phyloP scores from a whole-genome alignment of 2,329 filamentous ascomycete species.

The Sordariomycetes sp. region DNA sequence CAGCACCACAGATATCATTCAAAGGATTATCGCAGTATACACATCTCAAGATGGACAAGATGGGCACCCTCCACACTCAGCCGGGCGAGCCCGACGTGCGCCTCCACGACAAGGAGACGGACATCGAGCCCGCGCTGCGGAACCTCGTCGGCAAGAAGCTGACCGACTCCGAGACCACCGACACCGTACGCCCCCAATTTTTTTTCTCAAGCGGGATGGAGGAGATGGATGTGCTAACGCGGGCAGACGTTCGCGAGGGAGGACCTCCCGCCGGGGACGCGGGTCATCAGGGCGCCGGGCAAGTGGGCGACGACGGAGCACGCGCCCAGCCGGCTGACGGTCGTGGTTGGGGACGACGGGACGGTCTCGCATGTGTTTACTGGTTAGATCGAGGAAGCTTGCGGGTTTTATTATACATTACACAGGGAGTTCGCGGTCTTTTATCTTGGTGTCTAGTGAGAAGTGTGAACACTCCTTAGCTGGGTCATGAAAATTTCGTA shows the following conservation, averaged over 20 bases:
- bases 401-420: background rate
- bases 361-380: constrained; percentile 49
- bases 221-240: background rate
- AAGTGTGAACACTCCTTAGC: too few species aligned
- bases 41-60: background rate
- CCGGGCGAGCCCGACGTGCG: background rate
- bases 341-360: constrained; percentile 48
- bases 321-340: constrained; percentile 41
- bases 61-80: background rate
- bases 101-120: background rate
- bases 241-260: constrained; percentile 46
- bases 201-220: background rate
- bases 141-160: constrained; percentile 55
- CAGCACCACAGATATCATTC: background rate
- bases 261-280: constrained; percentile 43
- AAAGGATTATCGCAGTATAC: background rate
- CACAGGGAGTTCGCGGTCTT: background rate
- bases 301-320: constrained; percentile 48
- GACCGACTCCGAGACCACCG: constrained; percentile 34
- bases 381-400: constrained; percentile 23
- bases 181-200: constrained; percentile 33
- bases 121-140: background rate
- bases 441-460: too few species aligned
- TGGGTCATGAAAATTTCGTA: too few species aligned
- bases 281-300: constrained; percentile 42